Evolutionary conservation across 2,329 filamentous ascomycete species (phyloP).

Genomic region (Penicillium italicum): DNA sequence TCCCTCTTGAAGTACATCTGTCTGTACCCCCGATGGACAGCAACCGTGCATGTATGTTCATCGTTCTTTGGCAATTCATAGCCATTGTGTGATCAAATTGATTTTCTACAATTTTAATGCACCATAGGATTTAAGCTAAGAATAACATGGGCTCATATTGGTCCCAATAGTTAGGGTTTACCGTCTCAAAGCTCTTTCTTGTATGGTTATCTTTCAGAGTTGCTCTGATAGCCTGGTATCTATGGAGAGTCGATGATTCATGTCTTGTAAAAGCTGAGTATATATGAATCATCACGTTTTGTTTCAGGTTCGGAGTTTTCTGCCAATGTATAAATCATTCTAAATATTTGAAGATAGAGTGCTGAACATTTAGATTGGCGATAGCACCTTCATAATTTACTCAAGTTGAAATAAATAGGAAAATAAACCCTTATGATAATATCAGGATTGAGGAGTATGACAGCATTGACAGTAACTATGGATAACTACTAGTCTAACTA

Average conservation of each 20-base stretch:
- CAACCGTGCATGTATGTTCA: too few species aligned
- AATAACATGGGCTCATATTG: neutral
- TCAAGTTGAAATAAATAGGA: neutral
- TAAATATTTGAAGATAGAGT: neutral
- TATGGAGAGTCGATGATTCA: neutral
- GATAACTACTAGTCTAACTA: too few species aligned
- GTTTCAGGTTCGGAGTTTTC: neutral
- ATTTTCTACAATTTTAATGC: neutral
- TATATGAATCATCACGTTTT: too few species aligned
- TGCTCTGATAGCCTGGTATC: neutral
- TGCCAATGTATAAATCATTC: neutral
- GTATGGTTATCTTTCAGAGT: neutral
- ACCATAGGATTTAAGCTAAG: neutral
- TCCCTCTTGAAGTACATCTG: neutral
- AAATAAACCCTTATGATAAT: too few species aligned
- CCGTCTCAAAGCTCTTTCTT: neutral
- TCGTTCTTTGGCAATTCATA: neutral
- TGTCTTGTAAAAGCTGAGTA: neutral
- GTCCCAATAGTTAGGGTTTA: too few species aligned
- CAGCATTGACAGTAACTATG: too few species aligned
- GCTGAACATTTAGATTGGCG: neutral
- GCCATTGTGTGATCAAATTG: neutral
- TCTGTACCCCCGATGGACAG: neutral
- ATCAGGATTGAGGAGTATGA: neutral
- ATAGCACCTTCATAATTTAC: neutral